Evolutionary conservation across 768 basidiomycete species (phyloP).

Genomic region (Ramaria sp.): DNA sequence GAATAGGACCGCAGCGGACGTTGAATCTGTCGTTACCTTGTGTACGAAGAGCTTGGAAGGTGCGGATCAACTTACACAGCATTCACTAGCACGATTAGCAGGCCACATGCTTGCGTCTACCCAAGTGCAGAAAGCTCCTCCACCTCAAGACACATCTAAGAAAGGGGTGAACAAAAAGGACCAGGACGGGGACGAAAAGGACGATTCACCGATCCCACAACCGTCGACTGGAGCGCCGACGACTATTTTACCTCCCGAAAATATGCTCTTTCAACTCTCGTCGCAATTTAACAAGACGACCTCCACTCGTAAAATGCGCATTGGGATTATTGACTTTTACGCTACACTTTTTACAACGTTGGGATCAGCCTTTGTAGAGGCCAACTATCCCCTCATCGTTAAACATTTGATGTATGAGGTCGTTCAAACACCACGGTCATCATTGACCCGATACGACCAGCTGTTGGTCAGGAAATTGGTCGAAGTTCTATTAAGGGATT

Average conservation of each 20-base stretch:
- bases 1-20: conserved; percentile 50
- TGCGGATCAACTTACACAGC: conserved; percentile 76
- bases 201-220: conserved; percentile 33
- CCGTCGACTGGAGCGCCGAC: conserved; percentile 44
- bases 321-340: conserved; percentile 87
- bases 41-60: conserved; percentile 69
- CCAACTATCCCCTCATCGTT: conserved; percentile 70
- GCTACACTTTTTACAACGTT: conserved; percentile 63
- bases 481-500: conserved; percentile 68
- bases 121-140: conserved; percentile 50
- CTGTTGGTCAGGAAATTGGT: conserved; percentile 64
- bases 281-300: conserved; percentile 68
- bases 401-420: conserved; percentile 73
- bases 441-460: conserved; percentile 57
- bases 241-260: conserved; percentile 56
- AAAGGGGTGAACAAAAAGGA: conserved; percentile 43
- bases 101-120: conserved; percentile 80
- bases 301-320: conserved; percentile 56
- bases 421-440: conserved; percentile 42
- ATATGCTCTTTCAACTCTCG: conserved; percentile 80
- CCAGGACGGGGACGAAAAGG: conserved; percentile 34
- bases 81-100: conserved; percentile 64
- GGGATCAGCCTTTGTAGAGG: conserved; percentile 69
- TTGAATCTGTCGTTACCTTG: conserved; percentile 61
- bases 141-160: conserved; percentile 35